Evolutionary conservation across 1,139 yeast genomes (phyloP), one percentile per base, ranked within the genome.

Genomic region (Geotrichum cucujoidarum): DNA sequence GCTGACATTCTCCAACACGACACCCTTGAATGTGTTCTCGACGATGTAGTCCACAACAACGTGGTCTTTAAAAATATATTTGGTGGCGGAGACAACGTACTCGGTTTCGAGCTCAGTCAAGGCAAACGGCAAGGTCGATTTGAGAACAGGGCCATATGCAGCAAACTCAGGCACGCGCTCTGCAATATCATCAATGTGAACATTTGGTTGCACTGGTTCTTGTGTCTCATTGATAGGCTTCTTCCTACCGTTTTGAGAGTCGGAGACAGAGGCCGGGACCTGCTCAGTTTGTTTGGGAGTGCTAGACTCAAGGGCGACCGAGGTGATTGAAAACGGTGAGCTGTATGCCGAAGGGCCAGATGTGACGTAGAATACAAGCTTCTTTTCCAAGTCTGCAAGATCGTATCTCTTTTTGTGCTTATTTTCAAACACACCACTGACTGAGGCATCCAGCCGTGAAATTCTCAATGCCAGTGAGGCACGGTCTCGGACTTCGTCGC

Each of bases 401-500:
- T 90, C 88, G 65, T 79, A 89, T 55, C 77, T 77, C 50, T 80
- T 74, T 48, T 79, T 77, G 43, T 89, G 84, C 50, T 82, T 78
- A 56, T 88, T 75, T 16, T 22, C 36, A 6, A n/a, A n/a, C n/a
- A n/a, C n/a, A 10, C 8, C 6, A 56, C 83, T 78, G 42, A 68
- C 66, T 40, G 65, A 61, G 33, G 38, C 70, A 49, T 71, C 66
- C 4, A 71, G 60, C 36, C 72, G 74, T 52, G 88, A 77, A 55
- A 90, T 77, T 55, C 79, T 77, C 62, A 90, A 73, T 2, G 95
- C 82, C 56, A 92, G 74, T 1, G 95, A 88, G 6, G 98, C 97
- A 64, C 99, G 82, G 66, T 92, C 99, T 72, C 99, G 87, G 34
- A 94, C 98, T 69, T 92, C 99, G 67, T 92, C 98, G 64, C 92